phyloP scores from a whole-genome alignment of 306 rosid genomes.

The Comarum palustre region DNA sequence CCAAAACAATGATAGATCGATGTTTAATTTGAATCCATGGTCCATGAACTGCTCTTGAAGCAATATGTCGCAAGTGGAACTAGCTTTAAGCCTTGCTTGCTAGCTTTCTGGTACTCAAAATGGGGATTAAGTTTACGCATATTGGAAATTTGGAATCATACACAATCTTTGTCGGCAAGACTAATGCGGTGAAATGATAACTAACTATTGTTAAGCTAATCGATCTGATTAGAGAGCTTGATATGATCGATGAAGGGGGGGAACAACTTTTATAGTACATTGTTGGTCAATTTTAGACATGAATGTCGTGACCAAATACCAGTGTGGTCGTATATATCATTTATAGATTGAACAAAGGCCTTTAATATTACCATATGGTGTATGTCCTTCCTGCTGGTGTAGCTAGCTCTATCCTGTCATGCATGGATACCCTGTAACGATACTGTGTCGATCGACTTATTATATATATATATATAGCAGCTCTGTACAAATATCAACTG shows the following conservation, averaged over 20 bases:
- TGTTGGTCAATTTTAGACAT: conserved; percentile 1
- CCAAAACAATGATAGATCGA: background rate
- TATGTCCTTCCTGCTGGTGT: background rate
- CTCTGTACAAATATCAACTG: background rate
- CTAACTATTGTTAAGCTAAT: background rate
- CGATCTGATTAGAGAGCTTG: background rate
- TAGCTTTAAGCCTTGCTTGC: background rate
- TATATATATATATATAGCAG: background rate
- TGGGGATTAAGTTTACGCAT: background rate
- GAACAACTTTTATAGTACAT: background rate
- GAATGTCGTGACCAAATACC: conserved; percentile 7
- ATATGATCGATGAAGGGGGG: background rate
- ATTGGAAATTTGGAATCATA: background rate
- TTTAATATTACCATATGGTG: background rate
- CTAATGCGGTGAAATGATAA: background rate
- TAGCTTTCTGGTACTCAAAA: background rate
- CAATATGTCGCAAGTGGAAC: background rate
- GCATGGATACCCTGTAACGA: conserved; percentile 19
- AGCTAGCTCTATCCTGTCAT: conserved; percentile 3
- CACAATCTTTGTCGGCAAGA: background rate
- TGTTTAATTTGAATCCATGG: background rate
- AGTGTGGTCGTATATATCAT: background rate
- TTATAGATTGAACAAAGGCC: conserved; percentile 1
- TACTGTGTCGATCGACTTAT: background rate
- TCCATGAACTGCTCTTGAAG: background rate